Evolutionary conservation across 1,284 basidiomycete genomes (phyloP).

Genomic region (Ceratobasidium sp.): DNA sequence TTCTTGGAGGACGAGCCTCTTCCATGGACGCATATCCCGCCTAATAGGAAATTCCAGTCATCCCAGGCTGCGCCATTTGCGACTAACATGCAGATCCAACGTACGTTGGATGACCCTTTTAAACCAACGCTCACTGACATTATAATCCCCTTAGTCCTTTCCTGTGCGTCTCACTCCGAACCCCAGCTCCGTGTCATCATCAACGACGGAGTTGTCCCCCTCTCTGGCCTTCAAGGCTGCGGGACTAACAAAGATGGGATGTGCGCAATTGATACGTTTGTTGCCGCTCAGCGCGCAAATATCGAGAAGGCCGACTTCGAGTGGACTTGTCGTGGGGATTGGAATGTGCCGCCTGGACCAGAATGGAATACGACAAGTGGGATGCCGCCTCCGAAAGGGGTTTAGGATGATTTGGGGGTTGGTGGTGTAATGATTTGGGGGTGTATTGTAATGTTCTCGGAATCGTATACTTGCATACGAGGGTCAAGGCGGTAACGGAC

Average conservation of each 20-base stretch:
- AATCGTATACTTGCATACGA: neutral
- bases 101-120: too few relatives aligned
- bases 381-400: constrained; percentile 53
- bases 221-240: constrained; percentile 79
- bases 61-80: constrained; percentile 66
- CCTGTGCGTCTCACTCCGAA: constrained; percentile 58
- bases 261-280: constrained; percentile 80
- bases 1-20: constrained; percentile 75
- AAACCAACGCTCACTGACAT: too few relatives aligned
- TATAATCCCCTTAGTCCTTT: constrained; percentile 60
- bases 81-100: constrained; percentile 50
- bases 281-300: constrained; percentile 73
- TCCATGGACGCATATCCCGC: constrained; percentile 75
- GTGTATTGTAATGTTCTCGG: too few relatives aligned
- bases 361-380: constrained; percentile 70
- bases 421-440: constrained; percentile 1
- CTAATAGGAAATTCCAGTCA: constrained; percentile 61
- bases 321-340: constrained; percentile 80
- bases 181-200: constrained; percentile 79
- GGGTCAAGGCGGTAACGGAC: neutral
- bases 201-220: constrained; percentile 88
- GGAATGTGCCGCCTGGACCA: constrained; percentile 64
- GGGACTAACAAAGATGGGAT: constrained; percentile 75
- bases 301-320: constrained; percentile 77
- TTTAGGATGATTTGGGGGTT: neutral